Conservation (phyloP, 2,329 filamentous ascomycete species). For the Elsinoe fawcettii region DNA sequence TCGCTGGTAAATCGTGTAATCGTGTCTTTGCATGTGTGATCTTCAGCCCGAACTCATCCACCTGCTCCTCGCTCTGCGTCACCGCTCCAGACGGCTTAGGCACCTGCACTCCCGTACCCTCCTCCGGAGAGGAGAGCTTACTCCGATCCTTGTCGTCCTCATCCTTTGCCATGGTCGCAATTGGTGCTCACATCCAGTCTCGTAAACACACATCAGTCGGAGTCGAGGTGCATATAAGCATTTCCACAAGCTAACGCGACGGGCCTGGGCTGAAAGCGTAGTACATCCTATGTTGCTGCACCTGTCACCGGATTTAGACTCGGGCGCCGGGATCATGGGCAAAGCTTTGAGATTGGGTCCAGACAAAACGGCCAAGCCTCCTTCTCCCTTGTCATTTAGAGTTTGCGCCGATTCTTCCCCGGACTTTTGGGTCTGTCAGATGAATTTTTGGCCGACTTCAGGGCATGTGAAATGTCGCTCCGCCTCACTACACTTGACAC, state of each 20-base stretch:
- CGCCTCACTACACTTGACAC: not conserved
- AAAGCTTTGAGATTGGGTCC: not conserved
- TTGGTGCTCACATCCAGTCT: not conserved
- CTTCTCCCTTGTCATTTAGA: not conserved
- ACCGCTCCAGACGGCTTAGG: not conserved
- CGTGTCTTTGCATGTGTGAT: slow-evolving; percentile 27
- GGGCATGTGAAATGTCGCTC: not conserved
- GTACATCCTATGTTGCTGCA: not conserved
- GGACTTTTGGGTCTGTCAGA: not conserved
- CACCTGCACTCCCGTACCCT: slow-evolving; percentile 20
- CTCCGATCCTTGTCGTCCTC: slow-evolving; percentile 10
- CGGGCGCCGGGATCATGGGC: not conserved
- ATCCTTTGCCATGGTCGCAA: slow-evolving; percentile 17
- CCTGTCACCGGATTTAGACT: not conserved
- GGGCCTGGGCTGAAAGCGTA: not conserved
- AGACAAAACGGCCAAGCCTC: not conserved
- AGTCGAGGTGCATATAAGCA: not conserved
- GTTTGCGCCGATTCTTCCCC: not conserved
- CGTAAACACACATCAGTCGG: not conserved
- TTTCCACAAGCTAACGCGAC: not conserved
- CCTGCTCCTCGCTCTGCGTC: slow-evolving; percentile 20
- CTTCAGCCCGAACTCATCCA: slow-evolving; percentile 34
- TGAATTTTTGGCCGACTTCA: not conserved
- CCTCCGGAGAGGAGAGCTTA: slow-evolving; percentile 20
- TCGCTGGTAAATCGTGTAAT: slow-evolving; percentile 24